Percentiles rank a stretch among this genome's conserved stretches.
phyloP scores from a whole-genome alignment of 2,329 filamentous ascomycete species.

The Rutstroemia sydowiana region DNA sequence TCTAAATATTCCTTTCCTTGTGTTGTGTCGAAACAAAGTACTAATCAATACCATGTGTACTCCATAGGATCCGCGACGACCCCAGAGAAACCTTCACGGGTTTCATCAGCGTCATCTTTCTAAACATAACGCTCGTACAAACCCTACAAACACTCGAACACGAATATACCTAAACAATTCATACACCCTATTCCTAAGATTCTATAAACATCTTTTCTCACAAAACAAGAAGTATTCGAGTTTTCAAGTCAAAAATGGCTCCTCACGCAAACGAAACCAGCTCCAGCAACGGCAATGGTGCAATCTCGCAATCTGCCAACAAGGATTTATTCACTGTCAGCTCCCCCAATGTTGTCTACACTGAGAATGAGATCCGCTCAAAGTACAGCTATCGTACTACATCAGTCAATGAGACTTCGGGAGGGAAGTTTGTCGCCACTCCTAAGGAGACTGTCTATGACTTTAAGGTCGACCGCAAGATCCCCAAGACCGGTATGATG shows the following conservation, averaged over 20 bases:
- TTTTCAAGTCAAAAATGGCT: constrained; percentile 80
- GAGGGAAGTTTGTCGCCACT: constrained; percentile 73
- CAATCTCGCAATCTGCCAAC: constrained; percentile 30
- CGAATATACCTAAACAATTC: constrained; percentile 16
- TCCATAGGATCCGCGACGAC: constrained; percentile 30
- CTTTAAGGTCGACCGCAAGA: constrained; percentile 93
- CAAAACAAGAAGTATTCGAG: constrained; percentile 11
- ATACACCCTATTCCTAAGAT: constrained; percentile 9
- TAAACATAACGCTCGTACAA: constrained; percentile 24
- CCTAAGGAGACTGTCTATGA: constrained; percentile 88
- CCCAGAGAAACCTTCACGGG: constrained; percentile 33
- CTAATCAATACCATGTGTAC: neutral
- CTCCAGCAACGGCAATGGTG: constrained; percentile 56
- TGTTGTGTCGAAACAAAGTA: neutral
- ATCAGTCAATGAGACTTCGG: constrained; percentile 57
- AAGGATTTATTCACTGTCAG: constrained; percentile 74
- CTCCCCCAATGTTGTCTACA: constrained; percentile 90
- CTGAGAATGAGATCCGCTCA: constrained; percentile 78
- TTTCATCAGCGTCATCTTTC: constrained; percentile 29
- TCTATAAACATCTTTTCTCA: neutral
- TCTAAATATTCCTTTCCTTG: neutral
- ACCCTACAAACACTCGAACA: constrained; percentile 22
- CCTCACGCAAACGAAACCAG: constrained; percentile 70
- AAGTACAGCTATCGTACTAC: constrained; percentile 97
- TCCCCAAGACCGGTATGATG: constrained; percentile 94